phyloP scores from a whole-genome alignment of 768 basidiomycete species.

The Imleria badia region DNA sequence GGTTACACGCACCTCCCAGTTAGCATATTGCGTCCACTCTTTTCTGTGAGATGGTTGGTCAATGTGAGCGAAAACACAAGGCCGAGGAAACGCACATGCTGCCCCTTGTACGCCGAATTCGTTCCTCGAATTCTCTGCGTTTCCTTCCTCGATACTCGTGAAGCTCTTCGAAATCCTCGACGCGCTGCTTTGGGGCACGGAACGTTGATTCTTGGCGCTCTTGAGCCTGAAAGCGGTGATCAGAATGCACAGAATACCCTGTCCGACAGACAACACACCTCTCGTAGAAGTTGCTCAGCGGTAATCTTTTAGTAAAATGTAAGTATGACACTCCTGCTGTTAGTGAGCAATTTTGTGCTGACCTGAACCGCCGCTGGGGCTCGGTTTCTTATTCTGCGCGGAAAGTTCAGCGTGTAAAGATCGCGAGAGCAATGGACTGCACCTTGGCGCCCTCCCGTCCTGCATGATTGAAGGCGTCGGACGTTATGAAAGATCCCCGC shows the following conservation, averaged over 20 bases:
- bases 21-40: constrained; percentile 85
- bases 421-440: constrained; percentile 8
- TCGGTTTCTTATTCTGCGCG: constrained; percentile 86
- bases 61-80: neutral
- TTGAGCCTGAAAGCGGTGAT: constrained; percentile 66
- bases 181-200: constrained; percentile 89
- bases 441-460: constrained; percentile 81
- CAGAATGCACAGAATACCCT: neutral
- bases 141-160: constrained; percentile 91
- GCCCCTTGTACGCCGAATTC: constrained; percentile 74
- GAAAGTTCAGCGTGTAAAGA: constrained; percentile 4
- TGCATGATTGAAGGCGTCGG: constrained; percentile 48
- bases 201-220: constrained; percentile 93
- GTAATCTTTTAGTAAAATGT: constrained; percentile 67
- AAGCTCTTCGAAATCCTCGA: constrained; percentile 92
- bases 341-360: constrained; percentile 21
- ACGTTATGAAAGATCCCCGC: too few relatives aligned
- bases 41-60: constrained; percentile 46
- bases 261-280: constrained; percentile 46
- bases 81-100: constrained; percentile 59
- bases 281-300: constrained; percentile 95
- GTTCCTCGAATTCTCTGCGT: constrained; percentile 91
- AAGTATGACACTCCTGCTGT: constrained; percentile 6
- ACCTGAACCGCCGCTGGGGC: constrained; percentile 94
- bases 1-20: constrained; percentile 66